phyloP scores from a whole-genome alignment of 2,329 filamentous ascomycete genomes.

The Zymoseptoria brevis region DNA sequence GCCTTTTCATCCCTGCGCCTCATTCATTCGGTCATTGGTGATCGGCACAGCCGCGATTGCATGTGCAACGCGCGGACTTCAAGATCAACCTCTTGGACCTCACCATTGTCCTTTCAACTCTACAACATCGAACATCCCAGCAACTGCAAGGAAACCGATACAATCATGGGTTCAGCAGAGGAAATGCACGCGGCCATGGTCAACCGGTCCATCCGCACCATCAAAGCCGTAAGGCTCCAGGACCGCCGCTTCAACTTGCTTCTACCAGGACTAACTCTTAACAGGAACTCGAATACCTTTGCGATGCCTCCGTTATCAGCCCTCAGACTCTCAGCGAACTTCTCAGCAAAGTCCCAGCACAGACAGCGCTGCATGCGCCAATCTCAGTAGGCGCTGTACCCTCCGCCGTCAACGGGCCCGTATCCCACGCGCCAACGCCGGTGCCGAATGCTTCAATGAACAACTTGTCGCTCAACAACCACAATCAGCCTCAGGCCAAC shows the following conservation, averaged over 20 bases:
- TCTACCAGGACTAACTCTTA: conserved; percentile 11
- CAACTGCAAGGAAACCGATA: not conserved
- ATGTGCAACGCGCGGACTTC: not conserved
- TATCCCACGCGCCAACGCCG: conserved; percentile 10
- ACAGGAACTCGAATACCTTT: conserved; percentile 84
- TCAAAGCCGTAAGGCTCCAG: conserved; percentile 53
- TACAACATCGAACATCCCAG: not conserved
- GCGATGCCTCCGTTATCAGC: conserved; percentile 72
- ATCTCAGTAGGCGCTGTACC: conserved; percentile 31
- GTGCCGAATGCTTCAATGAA: conserved; percentile 23
- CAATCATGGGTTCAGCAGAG: conserved; percentile 30
- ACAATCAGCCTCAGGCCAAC: conserved; percentile 19
- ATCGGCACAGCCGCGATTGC: not conserved
- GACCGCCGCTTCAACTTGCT: conserved; percentile 1
- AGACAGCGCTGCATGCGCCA: conserved; percentile 49
- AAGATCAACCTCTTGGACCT: not conserved
- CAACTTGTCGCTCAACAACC: conserved; percentile 29
- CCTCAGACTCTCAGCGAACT: conserved; percentile 69
- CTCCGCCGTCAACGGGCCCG: conserved; percentile 18
- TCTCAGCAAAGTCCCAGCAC: conserved; percentile 63
- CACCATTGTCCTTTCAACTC: not conserved
- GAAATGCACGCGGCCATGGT: conserved; percentile 52
- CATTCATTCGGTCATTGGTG: not conserved
- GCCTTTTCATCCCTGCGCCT: not conserved
- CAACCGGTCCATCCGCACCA: conserved; percentile 77